Evolutionary conservation across 2,329 filamentous ascomycete genomes (phyloP), one percentile per base, ranked within the genome.

Genomic region (Plenodomus tracheiphilus): DNA sequence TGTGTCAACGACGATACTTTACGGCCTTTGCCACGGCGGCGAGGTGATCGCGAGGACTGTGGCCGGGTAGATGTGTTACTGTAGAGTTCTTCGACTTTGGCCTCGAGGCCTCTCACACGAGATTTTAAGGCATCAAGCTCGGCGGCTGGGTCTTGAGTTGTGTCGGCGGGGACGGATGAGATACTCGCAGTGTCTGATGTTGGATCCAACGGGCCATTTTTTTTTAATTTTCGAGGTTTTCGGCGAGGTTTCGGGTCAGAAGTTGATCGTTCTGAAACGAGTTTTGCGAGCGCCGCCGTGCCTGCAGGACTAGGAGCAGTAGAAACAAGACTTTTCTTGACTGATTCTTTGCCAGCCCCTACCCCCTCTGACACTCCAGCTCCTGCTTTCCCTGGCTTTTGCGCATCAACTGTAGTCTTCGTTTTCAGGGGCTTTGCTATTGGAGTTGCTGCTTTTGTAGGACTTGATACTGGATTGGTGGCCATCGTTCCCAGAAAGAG

Each of bases 51-150:
- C 1, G 52, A 55, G 3, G 49, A 39, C 4, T 57, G 50, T 34
- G 53, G 44, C n/a, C 41, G 41, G 30, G 41, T n/a, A n/a, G n/a
- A n/a, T n/a, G n/a, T n/a, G 42, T 35, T 19, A 39, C 42, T 20
- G 44, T 71, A 71, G 1, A 72, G 57, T 13, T 70, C 63, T 44
- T 72, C 69, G 5, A 72, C 69, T 42, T 70, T 71, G 8, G 69
- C 63, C 53, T 72, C 69, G 11, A 72, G 59, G 16, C 65, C 67
- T 22, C 64, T 55, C 10, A 72, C 66, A 20, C 69, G 65, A 1
- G 61, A 63, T 34, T 72, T 71, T 1, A 72, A 56, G 2, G 69
- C 68, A 56, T 71, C 67, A 15, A 72, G 58, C 36, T 72, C 69
- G 25, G 48, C 41, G 3, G 60, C 56, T 21, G 62, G 51, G 3